Base-by-base conservation (phyloP, 108 stramenopile genomes). In the Stephanodiscus minutulus region DNA sequence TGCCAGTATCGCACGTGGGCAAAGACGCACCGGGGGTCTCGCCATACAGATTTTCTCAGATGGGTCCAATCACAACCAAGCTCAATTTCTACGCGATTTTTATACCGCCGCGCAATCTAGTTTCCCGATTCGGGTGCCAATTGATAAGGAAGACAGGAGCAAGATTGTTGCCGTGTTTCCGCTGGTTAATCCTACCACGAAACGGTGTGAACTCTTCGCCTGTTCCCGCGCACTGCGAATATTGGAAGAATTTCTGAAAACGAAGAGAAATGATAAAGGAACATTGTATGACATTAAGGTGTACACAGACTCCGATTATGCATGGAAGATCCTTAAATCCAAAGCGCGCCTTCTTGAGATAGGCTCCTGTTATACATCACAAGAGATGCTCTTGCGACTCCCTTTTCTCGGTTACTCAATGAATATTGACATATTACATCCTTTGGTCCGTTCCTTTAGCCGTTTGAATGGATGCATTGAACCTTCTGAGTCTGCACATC, bases 371-470 rank as follows among this genome's bases (percentile, higher is more conserved):
- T 22, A 18, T 6, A 61, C 36, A 20, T 46, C 56, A 28, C 64
- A 75, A 41, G 81, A 79, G 18, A 73, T 86, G 69, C 54, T 68
- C 1, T 72, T 73, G 4, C 69, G 70, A 2, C 46, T 75, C 17
- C 56, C 47, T 12, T 63, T 48, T 44, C 66, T 72, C 0, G 22
- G 61, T 21, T 64, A 65, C 8, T 57, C 47, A 50, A 64, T 53
- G 22, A 82, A 86, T 61, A 53, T 74, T 62, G 86, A 86, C 54
- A 61, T 86, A 27, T 62, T 86, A 0, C 78, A 82, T 71, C 83
- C 86, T 25, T 64, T 86, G 2, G 67, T 76, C 12, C 70, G 81
- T 13, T 79, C 77, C 2, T 83, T 73, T 44, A 66, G 70, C 57
- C 71, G 81, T 7, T 17, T 86, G 66, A 72, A 67, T 66, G 76